A percentile compares a stretch with the other conserved stretches of the same genome.
These are phyloP conservation scores for Tuber melanosporum DNA, from an alignment of 495 filamentous ascomycete genomes.

Conservation along the genomic window DNA sequence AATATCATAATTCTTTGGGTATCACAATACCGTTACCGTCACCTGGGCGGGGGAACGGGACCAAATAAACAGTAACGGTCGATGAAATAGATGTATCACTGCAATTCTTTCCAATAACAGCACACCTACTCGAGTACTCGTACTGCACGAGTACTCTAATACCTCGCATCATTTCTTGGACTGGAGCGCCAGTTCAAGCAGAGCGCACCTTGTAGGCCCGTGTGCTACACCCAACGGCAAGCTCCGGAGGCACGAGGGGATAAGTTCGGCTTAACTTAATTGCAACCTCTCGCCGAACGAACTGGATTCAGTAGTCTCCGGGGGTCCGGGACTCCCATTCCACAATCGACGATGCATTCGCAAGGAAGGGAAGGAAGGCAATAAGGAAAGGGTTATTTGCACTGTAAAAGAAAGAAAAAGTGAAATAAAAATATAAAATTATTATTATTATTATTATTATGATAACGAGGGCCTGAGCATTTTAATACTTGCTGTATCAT, in stretches of 20 bases:
- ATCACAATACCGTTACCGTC: background rate
- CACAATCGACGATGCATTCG: background rate
- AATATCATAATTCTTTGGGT: background rate
- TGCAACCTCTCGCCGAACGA: background rate
- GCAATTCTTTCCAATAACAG: background rate
- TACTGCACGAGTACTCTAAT: too few relatives aligned
- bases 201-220: background rate
- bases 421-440: background rate
- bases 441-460: background rate
- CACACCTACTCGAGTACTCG: background rate
- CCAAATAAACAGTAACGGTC: background rate
- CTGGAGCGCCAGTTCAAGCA: background rate
- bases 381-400: background rate
- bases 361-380: background rate
- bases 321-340: background rate
- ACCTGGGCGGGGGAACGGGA: background rate
- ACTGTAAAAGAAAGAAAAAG: background rate
- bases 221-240: background rate
- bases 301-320: background rate
- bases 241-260: background rate
- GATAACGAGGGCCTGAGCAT: background rate
- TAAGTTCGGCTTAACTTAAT: background rate
- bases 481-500: background rate
- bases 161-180: background rate
- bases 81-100: background rate